These are phyloP conservation scores for Fonsecaea monophora DNA, from an alignment of 2,329 filamentous ascomycete genomes.

Conservation along the genomic window DNA sequence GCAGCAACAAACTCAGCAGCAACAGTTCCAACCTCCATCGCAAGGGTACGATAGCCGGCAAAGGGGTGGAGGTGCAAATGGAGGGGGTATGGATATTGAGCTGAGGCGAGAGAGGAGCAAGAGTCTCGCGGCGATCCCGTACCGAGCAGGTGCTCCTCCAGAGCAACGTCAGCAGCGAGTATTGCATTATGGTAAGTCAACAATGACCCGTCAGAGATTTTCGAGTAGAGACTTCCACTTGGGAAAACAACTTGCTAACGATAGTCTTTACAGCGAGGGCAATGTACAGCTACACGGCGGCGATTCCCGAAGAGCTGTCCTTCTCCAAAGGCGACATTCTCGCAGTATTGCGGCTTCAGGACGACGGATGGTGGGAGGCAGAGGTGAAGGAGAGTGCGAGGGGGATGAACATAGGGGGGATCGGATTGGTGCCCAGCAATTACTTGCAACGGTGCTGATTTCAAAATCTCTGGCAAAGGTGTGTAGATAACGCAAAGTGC, in stretches of 20 bases:
- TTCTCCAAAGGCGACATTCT: conserved; percentile 93
- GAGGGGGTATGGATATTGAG: conserved; percentile 39
- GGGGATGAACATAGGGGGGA: conserved; percentile 56
- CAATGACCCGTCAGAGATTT: conserved; percentile 47
- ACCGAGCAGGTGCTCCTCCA: conserved; percentile 14
- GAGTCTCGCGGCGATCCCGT: conserved; percentile 74
- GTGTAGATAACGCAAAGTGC: no score
- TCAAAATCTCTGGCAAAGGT: no score
- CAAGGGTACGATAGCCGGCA: conserved; percentile 40
- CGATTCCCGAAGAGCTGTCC: conserved; percentile 91
- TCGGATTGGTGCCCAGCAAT: conserved; percentile 71
- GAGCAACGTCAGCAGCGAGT: conserved; percentile 45
- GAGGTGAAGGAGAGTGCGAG: conserved; percentile 73
- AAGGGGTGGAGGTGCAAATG: conserved; percentile 49
- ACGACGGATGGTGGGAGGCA: conserved; percentile 98
- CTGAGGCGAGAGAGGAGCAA: conserved; percentile 69
- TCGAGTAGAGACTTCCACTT: conserved; percentile 5
- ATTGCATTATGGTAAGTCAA: conserved; percentile 93
- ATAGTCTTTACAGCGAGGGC: conserved; percentile 71
- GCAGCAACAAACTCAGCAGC: conserved; percentile 18
- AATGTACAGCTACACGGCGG: conserved; percentile 91
- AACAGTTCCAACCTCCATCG: conserved; percentile 4
- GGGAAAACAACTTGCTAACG: conserved; percentile 3
- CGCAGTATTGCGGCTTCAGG: conserved; percentile 86
- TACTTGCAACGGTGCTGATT: conserved; percentile 66